Conservation (phyloP, 176 grass and related monocot genomes). For the Cymbopogon citratus region DNA sequence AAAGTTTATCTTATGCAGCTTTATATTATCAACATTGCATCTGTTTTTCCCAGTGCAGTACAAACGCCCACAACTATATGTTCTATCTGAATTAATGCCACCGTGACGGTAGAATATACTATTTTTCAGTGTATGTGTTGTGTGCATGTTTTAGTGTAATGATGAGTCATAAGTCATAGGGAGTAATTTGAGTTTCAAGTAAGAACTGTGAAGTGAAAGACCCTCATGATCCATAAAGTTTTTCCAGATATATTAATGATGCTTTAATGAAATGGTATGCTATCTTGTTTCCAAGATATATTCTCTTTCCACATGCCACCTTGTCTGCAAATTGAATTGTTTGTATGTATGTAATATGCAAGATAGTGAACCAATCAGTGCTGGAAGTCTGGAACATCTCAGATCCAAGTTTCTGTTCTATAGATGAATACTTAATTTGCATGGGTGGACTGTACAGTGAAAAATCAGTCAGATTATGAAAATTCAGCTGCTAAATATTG, state of each 20-base stretch:
- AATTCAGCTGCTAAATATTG: not conserved
- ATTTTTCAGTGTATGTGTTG: not conserved
- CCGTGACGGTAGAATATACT: not conserved
- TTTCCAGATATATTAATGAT: not conserved
- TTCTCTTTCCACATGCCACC: not conserved
- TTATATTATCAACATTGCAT: not conserved
- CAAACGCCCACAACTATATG: not conserved
- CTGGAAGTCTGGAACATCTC: not conserved
- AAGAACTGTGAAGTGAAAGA: not conserved
- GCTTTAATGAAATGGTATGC: not conserved
- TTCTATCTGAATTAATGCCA: not conserved
- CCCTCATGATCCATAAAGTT: not conserved
- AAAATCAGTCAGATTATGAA: not conserved
- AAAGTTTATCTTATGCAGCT: not conserved
- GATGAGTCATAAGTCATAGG: not conserved
- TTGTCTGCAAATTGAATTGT: not conserved
- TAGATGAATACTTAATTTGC: not conserved
- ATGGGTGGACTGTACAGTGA: not conserved
- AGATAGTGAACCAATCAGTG: not conserved
- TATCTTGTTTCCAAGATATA: not conserved
- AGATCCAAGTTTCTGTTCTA: not conserved
- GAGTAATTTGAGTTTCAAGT: conserved; percentile 7
- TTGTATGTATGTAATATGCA: not conserved
- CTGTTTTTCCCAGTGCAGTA: not conserved
- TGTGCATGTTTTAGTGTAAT: not conserved